These are phyloP conservation scores for Rosa lucieae DNA, from an alignment of 306 rosid species.

Conservation along the genomic window DNA sequence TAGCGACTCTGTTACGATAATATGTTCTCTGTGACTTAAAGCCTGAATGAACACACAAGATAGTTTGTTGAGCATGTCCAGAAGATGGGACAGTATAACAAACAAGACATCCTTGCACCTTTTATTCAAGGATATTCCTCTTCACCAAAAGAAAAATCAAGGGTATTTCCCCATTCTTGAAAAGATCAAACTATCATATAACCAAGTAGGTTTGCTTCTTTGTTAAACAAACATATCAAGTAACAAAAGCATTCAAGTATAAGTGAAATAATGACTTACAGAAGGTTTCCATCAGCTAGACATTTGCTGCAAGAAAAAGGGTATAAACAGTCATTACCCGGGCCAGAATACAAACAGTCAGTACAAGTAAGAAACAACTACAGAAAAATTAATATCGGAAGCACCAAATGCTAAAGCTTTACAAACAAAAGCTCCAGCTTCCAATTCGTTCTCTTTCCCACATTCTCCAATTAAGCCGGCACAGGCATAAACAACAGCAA, in stretches of 20 bases:
- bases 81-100: not conserved
- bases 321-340: not conserved
- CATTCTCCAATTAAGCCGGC: not conserved
- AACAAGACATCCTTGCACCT: not conserved
- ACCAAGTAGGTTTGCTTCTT: not conserved
- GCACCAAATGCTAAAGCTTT: not conserved
- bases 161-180: not conserved
- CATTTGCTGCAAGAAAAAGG: conserved; percentile 65
- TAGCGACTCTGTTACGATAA: not conserved
- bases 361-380: conserved; percentile 12
- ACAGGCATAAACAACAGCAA: not conserved
- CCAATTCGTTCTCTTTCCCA: not conserved
- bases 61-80: not conserved
- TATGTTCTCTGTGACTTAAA: not conserved
- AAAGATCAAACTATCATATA: not conserved
- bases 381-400: not conserved
- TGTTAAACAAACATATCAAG: not conserved
- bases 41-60: not conserved
- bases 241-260: not conserved
- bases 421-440: not conserved
- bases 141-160: not conserved
- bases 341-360: conserved; percentile 21
- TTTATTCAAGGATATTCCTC: not conserved
- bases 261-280: conserved; percentile 55
- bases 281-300: conserved; percentile 81